Evolutionary conservation across 345 rosid genomes (phyloP), one percentile per base, ranked within the genome.

Genomic region (Mallotus nudiflorus): DNA sequence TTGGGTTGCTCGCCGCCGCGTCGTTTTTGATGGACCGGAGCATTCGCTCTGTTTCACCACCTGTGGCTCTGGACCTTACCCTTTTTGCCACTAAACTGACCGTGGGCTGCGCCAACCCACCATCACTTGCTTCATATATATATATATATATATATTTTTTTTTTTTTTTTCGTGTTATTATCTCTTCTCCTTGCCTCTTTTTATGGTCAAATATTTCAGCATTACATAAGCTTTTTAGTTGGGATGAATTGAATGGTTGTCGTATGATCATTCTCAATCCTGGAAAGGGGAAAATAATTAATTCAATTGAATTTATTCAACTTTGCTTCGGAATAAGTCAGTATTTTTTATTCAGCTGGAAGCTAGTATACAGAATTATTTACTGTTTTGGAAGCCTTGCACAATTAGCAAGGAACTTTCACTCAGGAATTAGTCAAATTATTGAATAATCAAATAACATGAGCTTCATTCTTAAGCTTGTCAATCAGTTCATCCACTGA

Each of bases 391-490:
- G 19, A 65, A 14, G 22, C 16, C 51, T 53, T 24, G 6, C 25
- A 44, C 20, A 53, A 50, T 67, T 28, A 52, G 22, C 48, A 52
- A 2, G 27, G 58, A 15, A 16, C 15, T n/a, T 55, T 45, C 18
- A 20, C 19, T 22, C 48, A 15, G 8, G 28, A 25, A 6, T 53
- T 8, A 27, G 25, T 22, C 7, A 60, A 24, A 50, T 19, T 42
- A 25, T 52, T 14, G 60, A 53, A 16, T 13, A 54, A 28, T 65
- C 46, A 77, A 31, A 90, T 82, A 19, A 89, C 89, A 70, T 66
- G 87, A 73, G 90, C 97, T 86, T 90, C 97, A 31, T 86, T 86
- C 71, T 80, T 79, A 9, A 94, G 95, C 85, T 86, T 90, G 73
- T 90, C 93, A 6, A 91, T 78, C 79, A 91, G 76, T 84, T 90